phyloP scores from a whole-genome alignment of 805 yeast species.

The Metschnikowia aberdeeniae region DNA sequence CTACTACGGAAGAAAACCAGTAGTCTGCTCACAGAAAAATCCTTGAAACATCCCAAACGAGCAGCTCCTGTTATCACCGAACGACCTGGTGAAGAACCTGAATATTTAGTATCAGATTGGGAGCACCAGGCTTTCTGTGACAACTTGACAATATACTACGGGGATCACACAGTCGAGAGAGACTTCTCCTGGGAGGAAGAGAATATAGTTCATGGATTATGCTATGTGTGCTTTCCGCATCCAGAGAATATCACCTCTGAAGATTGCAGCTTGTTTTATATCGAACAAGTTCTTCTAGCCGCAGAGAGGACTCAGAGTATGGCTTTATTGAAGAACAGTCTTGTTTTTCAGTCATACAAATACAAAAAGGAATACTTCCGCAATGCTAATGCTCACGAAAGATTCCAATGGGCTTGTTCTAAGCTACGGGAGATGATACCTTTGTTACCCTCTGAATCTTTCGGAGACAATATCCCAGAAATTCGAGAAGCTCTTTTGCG shows the following conservation, averaged over 20 bases:
- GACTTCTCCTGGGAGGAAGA: background rate
- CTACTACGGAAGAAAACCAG: background rate
- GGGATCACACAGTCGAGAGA: background rate
- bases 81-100: background rate
- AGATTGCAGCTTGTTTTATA: background rate
- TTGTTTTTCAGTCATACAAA: background rate
- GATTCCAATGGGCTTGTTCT: constrained; percentile 1
- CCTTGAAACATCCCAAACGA: background rate
- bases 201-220: background rate
- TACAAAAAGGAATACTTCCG: constrained; percentile 1
- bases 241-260: background rate
- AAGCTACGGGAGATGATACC: background rate
- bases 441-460: background rate
- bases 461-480: background rate
- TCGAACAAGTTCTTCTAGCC: background rate
- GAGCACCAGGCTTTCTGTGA: constrained; percentile 3
- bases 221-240: background rate
- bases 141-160: background rate
- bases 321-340: background rate
- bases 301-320: background rate
- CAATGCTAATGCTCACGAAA: background rate
- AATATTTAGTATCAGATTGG: constrained; percentile 1
- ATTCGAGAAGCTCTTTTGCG: background rate
- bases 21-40: background rate
- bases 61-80: background rate